phyloP scores from a whole-genome alignment of 2,329 filamentous ascomycete genomes.

The Dactylellina haptotyla region DNA sequence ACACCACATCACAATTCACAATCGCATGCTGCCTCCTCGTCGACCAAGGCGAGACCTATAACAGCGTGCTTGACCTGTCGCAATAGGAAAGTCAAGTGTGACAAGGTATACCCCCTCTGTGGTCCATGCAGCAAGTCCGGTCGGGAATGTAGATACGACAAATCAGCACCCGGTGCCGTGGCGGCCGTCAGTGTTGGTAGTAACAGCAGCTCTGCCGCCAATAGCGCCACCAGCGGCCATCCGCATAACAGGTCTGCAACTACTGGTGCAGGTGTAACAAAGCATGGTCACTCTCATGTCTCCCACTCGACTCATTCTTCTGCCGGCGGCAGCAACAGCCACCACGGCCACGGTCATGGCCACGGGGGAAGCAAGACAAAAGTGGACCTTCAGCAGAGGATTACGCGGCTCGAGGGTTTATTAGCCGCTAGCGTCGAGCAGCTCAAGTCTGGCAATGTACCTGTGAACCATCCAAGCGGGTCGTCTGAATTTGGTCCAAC shows the following conservation, averaged over 20 bases:
- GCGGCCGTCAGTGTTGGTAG: conserved; percentile 22
- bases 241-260: conserved; percentile 24
- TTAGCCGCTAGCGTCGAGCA: conserved; percentile 53
- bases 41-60: conserved; percentile 49
- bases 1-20: conserved; percentile 38
- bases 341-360: conserved; percentile 35
- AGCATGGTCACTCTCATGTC: conserved; percentile 46
- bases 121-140: conserved; percentile 53
- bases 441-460: conserved; percentile 47
- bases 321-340: conserved; percentile 23
- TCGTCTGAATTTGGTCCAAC: conserved; percentile 21
- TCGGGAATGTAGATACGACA: conserved; percentile 54
- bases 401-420: conserved; percentile 49
- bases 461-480: conserved; percentile 36
- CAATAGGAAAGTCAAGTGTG: conserved; percentile 54
- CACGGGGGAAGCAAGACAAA: conserved; percentile 41
- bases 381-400: conserved; percentile 50
- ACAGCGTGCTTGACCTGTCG: conserved; percentile 53
- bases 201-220: conserved; percentile 36
- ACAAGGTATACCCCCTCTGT: conserved; percentile 52
- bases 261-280: conserved; percentile 51
- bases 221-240: conserved; percentile 43
- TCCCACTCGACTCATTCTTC: conserved; percentile 29
- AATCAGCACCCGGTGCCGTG: conserved; percentile 46
- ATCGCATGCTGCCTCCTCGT: conserved; percentile 26